phyloP scores from a whole-genome alignment of 495 filamentous ascomycete genomes.

The Penicillium macrosclerotiorum region DNA sequence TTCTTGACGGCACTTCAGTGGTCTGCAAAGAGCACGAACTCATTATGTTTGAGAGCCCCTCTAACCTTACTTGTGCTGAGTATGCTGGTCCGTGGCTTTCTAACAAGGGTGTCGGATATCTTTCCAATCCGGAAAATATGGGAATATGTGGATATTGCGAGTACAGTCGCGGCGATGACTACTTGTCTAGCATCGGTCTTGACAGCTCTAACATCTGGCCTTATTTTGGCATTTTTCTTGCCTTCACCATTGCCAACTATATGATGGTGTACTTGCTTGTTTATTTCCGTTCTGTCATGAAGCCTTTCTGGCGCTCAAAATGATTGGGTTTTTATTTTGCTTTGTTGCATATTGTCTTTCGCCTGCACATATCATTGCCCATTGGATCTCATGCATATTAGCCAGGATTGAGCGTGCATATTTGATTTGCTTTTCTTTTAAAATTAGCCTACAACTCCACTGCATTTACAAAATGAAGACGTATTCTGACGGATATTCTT shows the following conservation, averaged over 20 bases:
- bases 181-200: slow-evolving; percentile 61
- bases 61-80: slow-evolving; percentile 61
- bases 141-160: slow-evolving; percentile 57
- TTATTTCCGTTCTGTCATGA: slow-evolving; percentile 39
- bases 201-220: slow-evolving; percentile 59
- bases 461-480: too few species aligned
- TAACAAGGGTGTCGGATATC: slow-evolving; percentile 63
- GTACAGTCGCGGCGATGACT: slow-evolving; percentile 59
- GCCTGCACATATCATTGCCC: too few species aligned
- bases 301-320: slow-evolving; percentile 39
- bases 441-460: too few species aligned
- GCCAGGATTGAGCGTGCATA: too few species aligned
- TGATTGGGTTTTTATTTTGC: too few species aligned
- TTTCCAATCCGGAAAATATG: slow-evolving; percentile 40
- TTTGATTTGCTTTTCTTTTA: too few species aligned
- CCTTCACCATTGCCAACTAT: slow-evolving; percentile 69
- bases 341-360: too few species aligned
- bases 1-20: slow-evolving; percentile 62
- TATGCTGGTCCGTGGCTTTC: slow-evolving; percentile 70
- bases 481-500: too few species aligned
- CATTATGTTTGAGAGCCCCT: slow-evolving; percentile 60
- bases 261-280: slow-evolving; percentile 59
- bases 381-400: too few species aligned
- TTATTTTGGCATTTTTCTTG: slow-evolving; percentile 71
- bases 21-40: slow-evolving; percentile 57